Percentiles rank a stretch among this genome's conserved stretches.
These are phyloP conservation scores for Colletotrichum nymphaeae DNA, from an alignment of 2,329 filamentous ascomycete species.

Conservation along the genomic window DNA sequence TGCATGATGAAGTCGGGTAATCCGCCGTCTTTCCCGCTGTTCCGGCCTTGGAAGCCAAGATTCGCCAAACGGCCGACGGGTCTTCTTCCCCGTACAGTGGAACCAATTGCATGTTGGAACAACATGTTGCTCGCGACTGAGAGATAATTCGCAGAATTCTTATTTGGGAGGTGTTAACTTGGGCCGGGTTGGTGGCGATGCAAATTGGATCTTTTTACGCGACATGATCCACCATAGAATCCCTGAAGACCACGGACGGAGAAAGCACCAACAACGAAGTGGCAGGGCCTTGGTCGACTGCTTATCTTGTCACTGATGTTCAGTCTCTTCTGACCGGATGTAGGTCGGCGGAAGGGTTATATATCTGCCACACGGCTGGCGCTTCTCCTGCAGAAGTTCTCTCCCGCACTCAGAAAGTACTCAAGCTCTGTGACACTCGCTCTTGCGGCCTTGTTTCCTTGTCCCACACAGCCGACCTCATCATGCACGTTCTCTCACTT, in stretches of 20 bases:
- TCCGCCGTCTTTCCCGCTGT: conserved; percentile 1
- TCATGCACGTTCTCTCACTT: conserved; percentile 14
- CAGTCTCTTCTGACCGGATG: background rate
- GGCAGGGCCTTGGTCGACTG: background rate
- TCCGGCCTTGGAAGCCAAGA: background rate
- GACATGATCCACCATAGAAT: conserved; percentile 1
- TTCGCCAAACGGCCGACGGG: background rate
- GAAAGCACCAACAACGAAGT: background rate
- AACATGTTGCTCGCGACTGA: background rate
- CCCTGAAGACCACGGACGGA: background rate
- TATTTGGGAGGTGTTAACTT: background rate
- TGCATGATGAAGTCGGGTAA: conserved; percentile 2
- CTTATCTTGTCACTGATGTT: background rate
- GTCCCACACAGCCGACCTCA: background rate
- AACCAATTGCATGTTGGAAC: background rate
- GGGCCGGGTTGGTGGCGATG: conserved; percentile 1
- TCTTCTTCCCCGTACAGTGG: background rate
- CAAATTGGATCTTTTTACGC: background rate
- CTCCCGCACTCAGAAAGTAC: conserved; percentile 27
- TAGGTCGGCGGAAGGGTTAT: background rate
- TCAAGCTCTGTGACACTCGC: conserved; percentile 50
- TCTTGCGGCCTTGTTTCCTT: background rate
- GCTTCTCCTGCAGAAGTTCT: background rate
- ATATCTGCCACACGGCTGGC: conserved; percentile 13
- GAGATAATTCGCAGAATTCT: background rate